Base-by-base conservation (phyloP, 306 rosid species). In the Casuarina equisetifolia region DNA sequence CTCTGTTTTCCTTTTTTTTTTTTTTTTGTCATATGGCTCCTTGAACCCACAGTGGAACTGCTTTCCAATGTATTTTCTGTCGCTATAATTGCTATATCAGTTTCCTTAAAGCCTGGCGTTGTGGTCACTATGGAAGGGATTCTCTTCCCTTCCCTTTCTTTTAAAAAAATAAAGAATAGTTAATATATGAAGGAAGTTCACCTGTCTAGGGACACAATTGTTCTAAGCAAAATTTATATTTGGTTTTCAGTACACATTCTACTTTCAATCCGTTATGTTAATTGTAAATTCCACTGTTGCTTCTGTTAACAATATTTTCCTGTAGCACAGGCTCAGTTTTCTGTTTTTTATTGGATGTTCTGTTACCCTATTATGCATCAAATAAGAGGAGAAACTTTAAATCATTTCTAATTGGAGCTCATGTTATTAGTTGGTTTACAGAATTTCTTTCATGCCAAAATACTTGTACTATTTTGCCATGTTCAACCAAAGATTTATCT, bases 281-380 rank as follows among this genome's bases (percentile, higher is more conserved):
- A 35, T 62, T 43, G 36, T 36, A 35, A 36, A 36, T 62, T n/a
- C 68, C 3, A 35, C 44, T 43, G 5, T 12, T 36, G 43, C 39
- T 62, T 62, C 16, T 38, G 6, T 42, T n/a, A 62, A 36, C 68
- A 35, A 6, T 62, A 42, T 4, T 2, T 32, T 62, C 68, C 38
- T 61, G 36, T 43, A 12, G 12, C 16, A 35, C 2, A 6, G 19
- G 68, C 43, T n/a, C 6, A 12, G 36, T 36, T 3, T 12, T 12
- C n/a, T 61, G 68, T 61, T 61, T 61, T 61, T n/a, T 61, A n/a
- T 61, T 61, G 68, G 68, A 62, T 42, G 68, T 62, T n/a, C 19
- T 62, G 11, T 35, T 35, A 38, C 44, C 6, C 9, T 61, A 61
- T 61, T 4, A 61, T 61, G 68, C 68, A 62, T 38, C n/a, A 13